Base-by-base conservation (phyloP, 306 rosid genomes). In the Coriaria nepalensis region DNA sequence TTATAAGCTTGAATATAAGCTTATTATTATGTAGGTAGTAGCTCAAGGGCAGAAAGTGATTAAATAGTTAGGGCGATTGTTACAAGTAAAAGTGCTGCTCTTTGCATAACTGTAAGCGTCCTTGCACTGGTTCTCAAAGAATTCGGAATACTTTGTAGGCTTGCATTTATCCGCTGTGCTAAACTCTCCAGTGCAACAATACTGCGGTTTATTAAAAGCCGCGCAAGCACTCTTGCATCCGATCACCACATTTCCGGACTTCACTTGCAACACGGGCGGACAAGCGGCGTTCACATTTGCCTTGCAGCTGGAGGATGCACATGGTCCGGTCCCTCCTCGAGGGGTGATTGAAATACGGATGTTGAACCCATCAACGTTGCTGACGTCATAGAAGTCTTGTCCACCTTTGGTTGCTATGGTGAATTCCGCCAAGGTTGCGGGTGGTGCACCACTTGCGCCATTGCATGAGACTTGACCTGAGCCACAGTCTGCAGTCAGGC, bases 81-180 rank as follows among this genome's bases (percentile, higher is more conserved):
- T 20, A 20, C 29, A 20, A 20, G 29, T 20, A 20, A 20, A 20
- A 20, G 29, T 20, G 29, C 29, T 20, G 29, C 29, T 20, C 29
- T 38, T 52, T 35, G 96, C 80, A 7, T 82, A 79, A 52, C 79
- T 76, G 49, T 77, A 79, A 39, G 93, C 96, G 9, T 50, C 74
- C 7, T 83, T 88, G 6, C n/a, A 84, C 10, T 70, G 69, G 0
- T 45, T 2, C 69, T 75, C 10, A 4, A 80, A 85, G 6, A 78
- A 6, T 45, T 4, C 0, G 95, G 68, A 34, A 68, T 80, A 0
- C 0, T 49, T 4, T 0, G 84, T 70, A 2, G 93, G 84, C 3
- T 57, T 68, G 41, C 95, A 85, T 0, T 5, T 80, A 0, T 12
- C 62, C 0, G 68, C 10, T 61, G 0, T 66, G 33, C 0, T 41